Evolutionary conservation across 176 grass and related monocot species (phyloP).

Genomic region (Carex scoparia): DNA sequence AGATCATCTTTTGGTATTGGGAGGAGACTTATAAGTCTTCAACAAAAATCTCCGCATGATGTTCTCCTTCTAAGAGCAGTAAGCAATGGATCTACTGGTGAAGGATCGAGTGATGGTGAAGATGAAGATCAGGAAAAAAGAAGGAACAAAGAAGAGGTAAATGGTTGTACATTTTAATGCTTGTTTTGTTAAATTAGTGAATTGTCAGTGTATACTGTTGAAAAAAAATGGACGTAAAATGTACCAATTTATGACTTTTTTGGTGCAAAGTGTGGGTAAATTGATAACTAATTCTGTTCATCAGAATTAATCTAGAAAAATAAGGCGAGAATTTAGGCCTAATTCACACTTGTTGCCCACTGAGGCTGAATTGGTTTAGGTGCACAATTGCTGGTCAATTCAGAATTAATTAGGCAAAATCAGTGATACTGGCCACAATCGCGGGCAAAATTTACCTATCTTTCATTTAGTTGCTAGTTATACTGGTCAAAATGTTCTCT

Average conservation of each 20-base stretch:
- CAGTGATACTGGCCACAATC: background rate
- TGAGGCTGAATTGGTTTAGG: background rate
- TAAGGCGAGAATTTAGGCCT: background rate
- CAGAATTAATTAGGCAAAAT: background rate
- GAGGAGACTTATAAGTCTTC: constrained; percentile 2
- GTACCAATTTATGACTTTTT: background rate
- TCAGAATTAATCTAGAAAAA: background rate
- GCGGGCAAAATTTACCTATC: background rate
- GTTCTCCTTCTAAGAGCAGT: constrained; percentile 25
- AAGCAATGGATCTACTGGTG: constrained; percentile 12
- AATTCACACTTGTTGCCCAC: background rate
- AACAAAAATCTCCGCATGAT: background rate
- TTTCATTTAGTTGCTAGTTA: background rate
- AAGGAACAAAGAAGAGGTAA: constrained; percentile 39
- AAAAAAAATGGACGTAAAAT: background rate
- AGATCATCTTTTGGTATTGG: constrained; percentile 3
- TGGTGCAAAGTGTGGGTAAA: too few relatives aligned
- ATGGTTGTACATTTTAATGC: background rate
- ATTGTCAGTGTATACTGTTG: background rate
- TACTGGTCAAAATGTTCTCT: background rate
- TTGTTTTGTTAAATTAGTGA: background rate
- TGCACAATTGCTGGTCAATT: background rate
- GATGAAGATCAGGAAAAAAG: constrained; percentile 14
- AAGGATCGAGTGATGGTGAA: constrained; percentile 36
- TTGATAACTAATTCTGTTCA: background rate